Base-by-base conservation (phyloP, 169 alveolate genomes). In the Fabrea salina region DNA sequence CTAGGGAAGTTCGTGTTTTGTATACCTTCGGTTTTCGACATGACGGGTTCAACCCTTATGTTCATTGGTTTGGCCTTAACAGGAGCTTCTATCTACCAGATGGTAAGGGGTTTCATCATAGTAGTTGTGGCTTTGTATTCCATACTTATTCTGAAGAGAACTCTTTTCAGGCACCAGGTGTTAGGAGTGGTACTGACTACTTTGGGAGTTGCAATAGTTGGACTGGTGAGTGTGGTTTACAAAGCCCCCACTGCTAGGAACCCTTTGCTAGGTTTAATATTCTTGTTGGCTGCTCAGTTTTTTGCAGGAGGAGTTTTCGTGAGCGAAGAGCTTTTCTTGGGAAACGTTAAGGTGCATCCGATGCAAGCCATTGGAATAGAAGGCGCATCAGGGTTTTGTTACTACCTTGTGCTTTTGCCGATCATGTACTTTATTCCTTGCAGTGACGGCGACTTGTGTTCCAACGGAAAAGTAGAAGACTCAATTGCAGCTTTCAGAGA, bases 21-120 rank as follows among this genome's bases (percentile, higher is more conserved):
- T 3, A 83, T 90, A 49, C 90, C 95, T 0, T 91, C 93, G 1
- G 50, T 37, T 0, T 86, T 86, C 47, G 95, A 90, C 67, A 64
- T 85, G 51, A 7, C 57, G 0, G 95, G 89, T 0, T 84, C 95
- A 0, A 84, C 92, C 37, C 66, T 87, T 33, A 86, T 85, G 86
- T 85, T 88, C 66, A 68, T 90, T 70, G 95, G 89, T 0, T 66
- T 90, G 53, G 86, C 86, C 1, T 67, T 80, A 56, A 51, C 82
- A 47, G 71, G 90, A 41, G 85, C 95, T 16, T 70, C 87, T 59
- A 81, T 90, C 58, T 90, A 87, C 59, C 90, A 90, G 72, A 66
- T 66, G 76, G 22, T 66, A 16, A 85, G 92, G 82, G 95, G 91
- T 19, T 78, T 83, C n/a, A 89, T 87, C 64, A 87, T 90, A 43